These are phyloP conservation scores for Trypethelium eluteriae DNA, from an alignment of 495 filamentous ascomycete species.

Conservation along the genomic window DNA sequence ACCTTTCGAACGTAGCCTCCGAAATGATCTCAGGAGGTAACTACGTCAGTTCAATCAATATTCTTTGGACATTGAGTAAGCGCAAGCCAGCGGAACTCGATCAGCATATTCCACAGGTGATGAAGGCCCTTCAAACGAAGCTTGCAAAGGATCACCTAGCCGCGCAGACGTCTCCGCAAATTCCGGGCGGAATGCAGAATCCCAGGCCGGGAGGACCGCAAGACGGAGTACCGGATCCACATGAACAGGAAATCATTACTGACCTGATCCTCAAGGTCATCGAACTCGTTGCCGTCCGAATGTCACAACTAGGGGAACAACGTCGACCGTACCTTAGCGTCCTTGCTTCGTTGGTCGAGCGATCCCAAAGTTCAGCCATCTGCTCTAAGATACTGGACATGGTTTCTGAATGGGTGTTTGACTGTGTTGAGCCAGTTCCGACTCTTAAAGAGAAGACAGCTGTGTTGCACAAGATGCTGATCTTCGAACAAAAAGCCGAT, in stretches of 20 bases:
- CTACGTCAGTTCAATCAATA: constrained; percentile 79
- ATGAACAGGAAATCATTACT: constrained; percentile 77
- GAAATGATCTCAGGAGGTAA: constrained; percentile 72
- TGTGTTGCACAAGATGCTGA: constrained; percentile 92
- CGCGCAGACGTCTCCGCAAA: constrained; percentile 49
- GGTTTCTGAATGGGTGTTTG: constrained; percentile 94
- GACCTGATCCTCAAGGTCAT: constrained; percentile 88
- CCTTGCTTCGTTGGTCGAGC: constrained; percentile 87
- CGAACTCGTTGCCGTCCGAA: constrained; percentile 80
- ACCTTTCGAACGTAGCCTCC: constrained; percentile 70
- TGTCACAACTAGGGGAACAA: constrained; percentile 89
- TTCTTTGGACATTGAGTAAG: constrained; percentile 82
- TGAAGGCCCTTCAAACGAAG: constrained; percentile 90
- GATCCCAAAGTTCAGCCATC: constrained; percentile 72
- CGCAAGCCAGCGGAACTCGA: constrained; percentile 79
- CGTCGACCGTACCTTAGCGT: constrained; percentile 89
- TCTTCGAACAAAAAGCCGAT: constrained; percentile 79
- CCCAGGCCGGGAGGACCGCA: constrained; percentile 30
- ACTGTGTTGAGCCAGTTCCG: constrained; percentile 84
- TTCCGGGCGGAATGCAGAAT: constrained; percentile 19
- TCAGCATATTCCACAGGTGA: constrained; percentile 73
- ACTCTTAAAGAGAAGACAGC: constrained; percentile 97
- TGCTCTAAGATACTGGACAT: constrained; percentile 88
- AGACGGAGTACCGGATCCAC: constrained; percentile 55
- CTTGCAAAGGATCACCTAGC: constrained; percentile 89